Evolutionary conservation across 1,284 basidiomycete species (phyloP).

Genomic region (Earliella scabrosa): DNA sequence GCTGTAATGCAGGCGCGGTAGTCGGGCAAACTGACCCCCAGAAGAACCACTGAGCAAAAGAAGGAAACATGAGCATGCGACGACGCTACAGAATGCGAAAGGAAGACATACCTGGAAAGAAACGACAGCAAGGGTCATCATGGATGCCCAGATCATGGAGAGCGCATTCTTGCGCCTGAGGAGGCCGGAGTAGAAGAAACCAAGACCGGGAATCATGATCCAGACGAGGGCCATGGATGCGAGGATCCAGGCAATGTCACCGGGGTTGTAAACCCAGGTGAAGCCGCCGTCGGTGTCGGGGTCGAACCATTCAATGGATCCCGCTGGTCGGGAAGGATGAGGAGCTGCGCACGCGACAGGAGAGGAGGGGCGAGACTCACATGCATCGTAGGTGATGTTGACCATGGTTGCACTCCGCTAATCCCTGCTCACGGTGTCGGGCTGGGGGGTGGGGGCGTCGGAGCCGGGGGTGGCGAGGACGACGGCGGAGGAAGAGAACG

Average conservation of each 20-base stretch:
- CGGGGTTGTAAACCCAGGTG: constrained; percentile 63
- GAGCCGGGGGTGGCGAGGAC: constrained; percentile 1
- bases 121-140: constrained; percentile 71
- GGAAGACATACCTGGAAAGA: constrained; percentile 45
- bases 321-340: constrained; percentile 23
- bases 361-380: constrained; percentile 35
- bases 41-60: constrained; percentile 53
- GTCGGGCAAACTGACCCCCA: constrained; percentile 40
- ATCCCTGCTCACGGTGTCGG: constrained; percentile 5
- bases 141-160: constrained; percentile 88
- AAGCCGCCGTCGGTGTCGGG: constrained; percentile 39
- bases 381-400: constrained; percentile 56
- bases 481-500: constrained; percentile 7
- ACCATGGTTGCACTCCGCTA: constrained; percentile 41
- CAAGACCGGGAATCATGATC: constrained; percentile 92
- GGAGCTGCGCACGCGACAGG: constrained; percentile 3
- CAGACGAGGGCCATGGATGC: constrained; percentile 79
- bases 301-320: constrained; percentile 40
- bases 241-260: constrained; percentile 83
- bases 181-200: constrained; percentile 90
- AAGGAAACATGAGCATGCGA: neutral
- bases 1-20: too few relatives aligned
- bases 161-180: constrained; percentile 89
- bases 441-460: constrained; percentile 10
- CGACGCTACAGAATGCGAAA: neutral